Evolutionary conservation across 2,329 filamentous ascomycete genomes (phyloP), one percentile per base, ranked within the genome.

Genomic region (Nakataea oryzae): DNA sequence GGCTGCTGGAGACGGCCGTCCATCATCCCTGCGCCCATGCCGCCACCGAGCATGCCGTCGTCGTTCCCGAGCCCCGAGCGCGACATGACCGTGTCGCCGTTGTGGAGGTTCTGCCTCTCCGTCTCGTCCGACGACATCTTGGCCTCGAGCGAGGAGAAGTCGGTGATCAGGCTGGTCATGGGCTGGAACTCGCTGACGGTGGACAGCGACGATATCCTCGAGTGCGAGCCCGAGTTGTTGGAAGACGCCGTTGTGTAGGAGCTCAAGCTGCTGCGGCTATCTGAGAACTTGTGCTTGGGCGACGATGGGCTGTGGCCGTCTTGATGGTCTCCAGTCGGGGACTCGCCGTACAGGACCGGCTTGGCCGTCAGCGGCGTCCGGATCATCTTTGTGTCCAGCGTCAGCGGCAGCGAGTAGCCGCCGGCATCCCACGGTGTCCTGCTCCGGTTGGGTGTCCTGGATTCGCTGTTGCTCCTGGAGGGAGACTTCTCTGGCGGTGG

Each of bases 141-240:
- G 26, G 72, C 69, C 60, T 79, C 76, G 24, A 74, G 66, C 4
- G 70, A 67, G 6, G 74, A 72, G 54, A 76, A 70, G 57, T 80
- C 76, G 27, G 72, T 69, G 26, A 65, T 64, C 7, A 73, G 69
- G 12, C 71, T 67, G 17, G 69, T 70, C 54, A 74, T 67, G 14
- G 72, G 69, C 62, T 75, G 73, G 9, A 73, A 69, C 12, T 77
- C 76, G 60, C 77, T 77, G 27, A 80, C 73, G 0, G 80, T 83
- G 1, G 82, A 83, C 56, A 79, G 73, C 0, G 81, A 84, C 1
- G 82, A 83, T 59, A 82, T 75, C 50, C 81, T 75, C 2, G 82
- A 84, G 67, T 84, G 80, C 0, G 75, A 73, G 17, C 73, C 71
- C 1, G 79, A 81, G 56, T 73, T 68, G 47, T 65, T 67, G 21